Conservation (phyloP, 2,329 filamentous ascomycete species). For the Diaporthe vexans region DNA sequence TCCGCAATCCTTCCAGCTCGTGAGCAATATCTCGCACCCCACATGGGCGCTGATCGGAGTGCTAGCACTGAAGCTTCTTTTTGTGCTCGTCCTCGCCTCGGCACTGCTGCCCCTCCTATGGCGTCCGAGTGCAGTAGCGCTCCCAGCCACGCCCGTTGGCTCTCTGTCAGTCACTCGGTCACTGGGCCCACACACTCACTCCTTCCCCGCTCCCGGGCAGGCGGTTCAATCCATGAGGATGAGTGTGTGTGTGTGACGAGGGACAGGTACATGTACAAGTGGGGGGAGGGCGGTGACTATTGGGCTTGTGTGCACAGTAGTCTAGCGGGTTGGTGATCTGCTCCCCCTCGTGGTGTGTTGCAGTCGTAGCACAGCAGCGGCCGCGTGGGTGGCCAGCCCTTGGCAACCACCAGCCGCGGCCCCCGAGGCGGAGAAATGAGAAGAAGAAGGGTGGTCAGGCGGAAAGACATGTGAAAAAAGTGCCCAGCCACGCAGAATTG, state of each 20-base stretch:
- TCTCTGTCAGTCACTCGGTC: neutral
- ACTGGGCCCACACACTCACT: neutral
- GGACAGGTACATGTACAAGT: neutral
- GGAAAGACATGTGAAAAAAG: constrained; percentile 22
- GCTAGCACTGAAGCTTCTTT: constrained; percentile 1
- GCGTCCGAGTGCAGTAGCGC: constrained; percentile 3
- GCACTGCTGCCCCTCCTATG: neutral
- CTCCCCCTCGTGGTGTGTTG: constrained; percentile 15
- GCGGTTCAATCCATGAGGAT: constrained; percentile 3
- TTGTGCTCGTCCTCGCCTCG: constrained; percentile 16
- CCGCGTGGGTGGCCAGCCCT: constrained; percentile 6
- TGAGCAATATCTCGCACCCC: constrained; percentile 15
- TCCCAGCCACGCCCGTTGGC: neutral
- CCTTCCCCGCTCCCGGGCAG: constrained; percentile 15
- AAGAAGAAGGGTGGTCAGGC: neutral
- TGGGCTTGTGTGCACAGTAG: too few species aligned
- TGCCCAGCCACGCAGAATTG: constrained; percentile 2
- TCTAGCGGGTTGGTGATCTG: neutral
- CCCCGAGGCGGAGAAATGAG: constrained; percentile 23
- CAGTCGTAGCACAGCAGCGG: constrained; percentile 2
- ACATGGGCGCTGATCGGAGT: constrained; percentile 6
- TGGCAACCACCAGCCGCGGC: constrained; percentile 4
- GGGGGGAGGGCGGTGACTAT: neutral
- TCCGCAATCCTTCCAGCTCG: neutral
- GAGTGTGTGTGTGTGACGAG: neutral